Evolutionary conservation across 441 rosid genomes (phyloP), one percentile per base, ranked within the genome.

Genomic region (Aquilaria agallochum): DNA sequence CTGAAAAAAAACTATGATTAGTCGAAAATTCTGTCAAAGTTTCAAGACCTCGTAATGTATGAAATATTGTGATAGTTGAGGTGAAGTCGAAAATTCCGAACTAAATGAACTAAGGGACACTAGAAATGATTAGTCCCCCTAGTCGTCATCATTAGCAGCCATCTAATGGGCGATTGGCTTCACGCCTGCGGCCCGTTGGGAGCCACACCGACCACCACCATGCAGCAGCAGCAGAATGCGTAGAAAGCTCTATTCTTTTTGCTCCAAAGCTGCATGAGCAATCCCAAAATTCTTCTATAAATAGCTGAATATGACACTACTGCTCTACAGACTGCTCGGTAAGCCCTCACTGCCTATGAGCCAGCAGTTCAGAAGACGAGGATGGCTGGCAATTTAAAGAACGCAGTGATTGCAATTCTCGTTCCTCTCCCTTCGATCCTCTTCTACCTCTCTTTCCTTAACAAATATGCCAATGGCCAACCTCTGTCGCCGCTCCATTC

Each of bases 361-460:
- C 42, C 9, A 2, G 5, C 42, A 36, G 42, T 36, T 36, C 42
- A 36, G 42, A 36, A 3, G 5, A 36, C 42, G 3, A 36, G 5
- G 42, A 85, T 89, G 96, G 72, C 75, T 53, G 65, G 85, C 36
- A 85, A 84, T 68, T 44, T 85, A 64, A 76, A 78, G 70, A 87
- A 82, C 70, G 89, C 87, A 15, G 65, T 81, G 46, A 49, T 90
- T 3, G 87, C 97, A 65, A 66, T 84, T 59, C 79, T 89, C 13
- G 92, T 74, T 61, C 90, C 99, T 9, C 76, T 89, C 59, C 99
- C 97, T 56, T 94, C 94, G 34, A 67, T 91, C 33, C 33, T 89
- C 61, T 82, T 91, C 75, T 85, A 81, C 69, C 66, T 84, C 60
- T 73, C 73, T 7, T 88, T 94, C 66, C 86, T 94, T 51, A 73